Evolutionary conservation across 106 monocot genomes (phyloP), one percentile per base, ranked within the genome.

Genomic region (Platanthera zijinensis): DNA sequence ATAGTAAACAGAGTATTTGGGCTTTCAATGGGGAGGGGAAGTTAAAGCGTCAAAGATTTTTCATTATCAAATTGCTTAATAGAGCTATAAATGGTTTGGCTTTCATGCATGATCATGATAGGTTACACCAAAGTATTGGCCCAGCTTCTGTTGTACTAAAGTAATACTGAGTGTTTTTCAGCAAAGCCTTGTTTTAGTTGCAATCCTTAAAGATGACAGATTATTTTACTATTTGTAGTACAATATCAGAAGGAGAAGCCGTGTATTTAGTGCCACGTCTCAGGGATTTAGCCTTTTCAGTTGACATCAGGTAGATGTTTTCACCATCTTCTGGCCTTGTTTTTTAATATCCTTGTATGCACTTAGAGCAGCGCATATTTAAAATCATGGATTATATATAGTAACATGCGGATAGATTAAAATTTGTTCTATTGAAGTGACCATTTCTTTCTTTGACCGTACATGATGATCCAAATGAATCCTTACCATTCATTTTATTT

Each of bases 211-310:
- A 51, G 19, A 30, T 19, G 50, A 49, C 17, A 45, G 50, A 64
- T 18, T 50, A 17, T 59, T 59, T 52, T 78, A 53, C 54, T 70
- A 51, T 79, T 82, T 39, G 63, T 75, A 96, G 96, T 79, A 96
- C 93, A 32, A 80, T 83, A 57, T 74, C 45, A 50, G 96, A 96
- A 81, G 89, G 76, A 82, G 90, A 96, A 49, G 89, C 76, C 7
- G 56, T 70, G 57, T 89, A 93, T 84, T 54, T 96, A 19, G 83
- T 93, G 64, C 93, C 96, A 75, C 81, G 84, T 2, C 90, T 96
- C 57, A 89, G 93, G 45, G 96, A 96, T 76, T 83, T 96, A n/a
- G 90, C 96, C 50, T 96, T 96, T 74, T 96, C 96, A 71, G 96
- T 93, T 79, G 93, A 96, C 81, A 83, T 93, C 54, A 83, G 90